Conservation (phyloP, 345 rosid genomes). For the Acer negundo region DNA sequence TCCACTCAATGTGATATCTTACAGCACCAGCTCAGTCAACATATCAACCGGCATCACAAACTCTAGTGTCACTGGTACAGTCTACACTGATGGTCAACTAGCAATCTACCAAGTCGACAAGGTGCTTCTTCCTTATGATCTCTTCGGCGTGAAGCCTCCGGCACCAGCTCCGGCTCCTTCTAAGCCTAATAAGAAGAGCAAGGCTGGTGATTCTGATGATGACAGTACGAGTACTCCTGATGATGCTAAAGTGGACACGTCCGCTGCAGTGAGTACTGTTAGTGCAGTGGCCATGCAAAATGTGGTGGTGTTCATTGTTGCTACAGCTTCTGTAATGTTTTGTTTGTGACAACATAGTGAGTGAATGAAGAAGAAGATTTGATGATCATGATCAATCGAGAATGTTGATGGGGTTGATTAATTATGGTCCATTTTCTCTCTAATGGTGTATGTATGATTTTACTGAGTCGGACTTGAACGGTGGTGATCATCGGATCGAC, state of each 20-base stretch:
- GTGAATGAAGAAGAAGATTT: not conserved
- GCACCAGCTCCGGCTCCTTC: slow-evolving; percentile 47
- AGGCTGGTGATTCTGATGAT: slow-evolving; percentile 16
- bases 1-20: slow-evolving; percentile 36
- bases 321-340: slow-evolving; percentile 16
- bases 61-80: slow-evolving; percentile 38
- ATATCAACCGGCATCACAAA: slow-evolving; percentile 44
- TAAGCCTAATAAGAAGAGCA: slow-evolving; percentile 34
- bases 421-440: not conserved
- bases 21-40: slow-evolving; percentile 35
- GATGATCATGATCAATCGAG: not conserved
- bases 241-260: slow-evolving; percentile 20
- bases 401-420: too few relatives aligned
- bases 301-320: slow-evolving; percentile 4
- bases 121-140: slow-evolving; percentile 47
- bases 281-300: not conserved
- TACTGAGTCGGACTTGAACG: slow-evolving; percentile 5
- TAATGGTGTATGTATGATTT: slow-evolving; percentile 4
- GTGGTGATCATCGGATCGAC: slow-evolving; percentile 1
- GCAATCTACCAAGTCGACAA: slow-evolving; percentile 48
- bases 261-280: slow-evolving; percentile 12
- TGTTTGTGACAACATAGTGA: slow-evolving; percentile 15
- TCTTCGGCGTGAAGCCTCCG: slow-evolving; percentile 49
- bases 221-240: slow-evolving; percentile 22
- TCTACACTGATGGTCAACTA: slow-evolving; percentile 41